Evolutionary conservation across 495 filamentous ascomycete species (phyloP).

Genomic region (Neurospora discreta): DNA sequence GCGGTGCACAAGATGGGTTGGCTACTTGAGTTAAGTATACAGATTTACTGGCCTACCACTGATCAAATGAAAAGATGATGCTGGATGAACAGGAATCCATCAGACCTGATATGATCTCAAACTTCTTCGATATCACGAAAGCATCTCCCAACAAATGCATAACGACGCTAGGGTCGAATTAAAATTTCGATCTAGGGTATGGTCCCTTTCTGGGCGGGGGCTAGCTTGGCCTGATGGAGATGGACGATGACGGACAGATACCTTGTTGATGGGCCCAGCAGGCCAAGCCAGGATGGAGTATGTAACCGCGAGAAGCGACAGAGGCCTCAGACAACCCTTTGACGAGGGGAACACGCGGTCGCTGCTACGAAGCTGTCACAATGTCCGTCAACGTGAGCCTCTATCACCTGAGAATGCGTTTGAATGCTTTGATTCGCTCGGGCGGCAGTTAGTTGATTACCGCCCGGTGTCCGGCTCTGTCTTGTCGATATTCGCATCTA

Average conservation of each 20-base stretch:
- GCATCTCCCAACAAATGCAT: not conserved
- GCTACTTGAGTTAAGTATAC: too few species aligned
- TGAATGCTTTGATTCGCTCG: not conserved
- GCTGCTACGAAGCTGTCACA: not conserved
- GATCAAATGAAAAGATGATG: not conserved
- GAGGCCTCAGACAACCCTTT: not conserved
- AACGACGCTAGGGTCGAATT: not conserved
- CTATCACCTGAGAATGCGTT: not conserved
- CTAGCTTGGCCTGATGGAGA: not conserved
- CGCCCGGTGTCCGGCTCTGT: too few species aligned
- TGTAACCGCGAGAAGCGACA: not conserved
- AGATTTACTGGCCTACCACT: too few species aligned
- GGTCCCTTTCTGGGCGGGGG: not conserved
- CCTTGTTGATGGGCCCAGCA: not conserved
- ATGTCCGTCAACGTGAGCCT: not conserved
- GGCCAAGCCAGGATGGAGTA: not conserved
- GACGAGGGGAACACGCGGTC: not conserved
- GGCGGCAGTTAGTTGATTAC: not conserved
- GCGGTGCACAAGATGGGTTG: not conserved
- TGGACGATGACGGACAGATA: not conserved
- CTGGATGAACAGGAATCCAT: not conserved
- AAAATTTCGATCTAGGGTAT: not conserved
- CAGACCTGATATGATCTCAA: not conserved
- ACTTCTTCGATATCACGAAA: not conserved
- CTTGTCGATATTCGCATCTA: not conserved